Base-by-base conservation (phyloP, 257 asterid species). In the Ilex asprella region DNA sequence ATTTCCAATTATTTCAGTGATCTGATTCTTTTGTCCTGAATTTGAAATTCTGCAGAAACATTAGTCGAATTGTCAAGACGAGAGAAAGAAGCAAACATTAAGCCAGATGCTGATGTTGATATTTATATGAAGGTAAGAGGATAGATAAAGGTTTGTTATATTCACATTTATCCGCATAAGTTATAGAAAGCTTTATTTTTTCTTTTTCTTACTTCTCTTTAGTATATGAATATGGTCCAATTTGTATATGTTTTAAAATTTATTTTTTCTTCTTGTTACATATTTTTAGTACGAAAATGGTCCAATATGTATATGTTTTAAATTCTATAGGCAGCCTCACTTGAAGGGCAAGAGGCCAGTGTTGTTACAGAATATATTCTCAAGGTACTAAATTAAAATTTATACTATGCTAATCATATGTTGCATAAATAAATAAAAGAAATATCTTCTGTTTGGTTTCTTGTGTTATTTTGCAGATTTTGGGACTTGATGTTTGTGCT, bases 401-500 rank as follows among this genome's bases (percentile, higher is more conserved):
- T 2, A 14, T 11, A 2, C 13, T 14, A 1, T 2, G 52, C 11
- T 10, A 46, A 46, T 46, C 4, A 46, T 14, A 1, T 11, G 10
- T 46, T 46, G 64, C 16, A 29, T 47, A 13, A 31, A 60, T 57
- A 49, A 54, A 16, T 39, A 21, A 32, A 64, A 55, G 58, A 1
- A 31, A 10, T 41, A 21, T 21, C 27, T 21, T 21, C 27, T 21
- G 27, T 21, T 21, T 21, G 27, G 27, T 53, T 39, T 50, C 53
- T 30, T 58, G 46, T 62, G 16, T 13, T 54, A 16, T 58, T 50
- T 49, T 31, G 30, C 81, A 89, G 97, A 76, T 90, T 3, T 65
- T 90, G 80, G 98, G 97, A 62, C 94, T 92, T 67, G 98, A 89
- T 27, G 66, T 71, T 5, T 89, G 98, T 64, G 97, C 98, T 30